These are phyloP conservation scores for Pneumocystis jirovecii DNA, from an alignment of 1,139 yeast genomes.

Conservation along the genomic window DNA sequence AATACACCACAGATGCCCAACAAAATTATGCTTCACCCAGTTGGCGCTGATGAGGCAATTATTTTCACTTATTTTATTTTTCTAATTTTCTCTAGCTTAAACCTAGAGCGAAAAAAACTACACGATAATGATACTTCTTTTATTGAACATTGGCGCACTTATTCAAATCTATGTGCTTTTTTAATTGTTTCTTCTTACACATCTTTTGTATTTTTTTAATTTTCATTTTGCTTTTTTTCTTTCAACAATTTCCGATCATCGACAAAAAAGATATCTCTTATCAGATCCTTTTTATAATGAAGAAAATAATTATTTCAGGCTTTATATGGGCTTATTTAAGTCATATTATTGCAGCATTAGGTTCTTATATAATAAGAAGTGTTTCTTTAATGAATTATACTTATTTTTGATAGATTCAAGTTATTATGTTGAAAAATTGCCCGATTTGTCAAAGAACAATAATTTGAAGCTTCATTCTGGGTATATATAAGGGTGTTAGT, in stretches of 20 bases:
- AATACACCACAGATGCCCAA: conserved; percentile 65
- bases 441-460: conserved; percentile 21
- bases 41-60: conserved; percentile 73
- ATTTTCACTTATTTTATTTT: conserved; percentile 22
- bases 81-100: not conserved
- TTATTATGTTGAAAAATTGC: conserved; percentile 25
- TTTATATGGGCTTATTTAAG: not conserved
- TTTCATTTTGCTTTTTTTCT: not conserved
- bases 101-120: not conserved
- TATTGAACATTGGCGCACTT: too few relatives aligned
- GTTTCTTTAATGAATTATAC: not conserved
- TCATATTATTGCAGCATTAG: not conserved
- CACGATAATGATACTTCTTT: not conserved
- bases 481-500: conserved; percentile 2
- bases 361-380: not conserved
- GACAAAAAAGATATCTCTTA: not conserved
- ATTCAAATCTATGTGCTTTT: too few relatives aligned
- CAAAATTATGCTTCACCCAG: conserved; percentile 66
- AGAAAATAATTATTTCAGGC: not conserved
- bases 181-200: not conserved
- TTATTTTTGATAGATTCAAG: conserved; percentile 20
- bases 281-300: not conserved
- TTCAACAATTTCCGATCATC: not conserved
- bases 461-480: conserved; percentile 31
- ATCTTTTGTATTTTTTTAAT: not conserved